Evolutionary conservation across 2,329 filamentous ascomycete species (phyloP).

Genomic region (Aspergillus quadricinctus): DNA sequence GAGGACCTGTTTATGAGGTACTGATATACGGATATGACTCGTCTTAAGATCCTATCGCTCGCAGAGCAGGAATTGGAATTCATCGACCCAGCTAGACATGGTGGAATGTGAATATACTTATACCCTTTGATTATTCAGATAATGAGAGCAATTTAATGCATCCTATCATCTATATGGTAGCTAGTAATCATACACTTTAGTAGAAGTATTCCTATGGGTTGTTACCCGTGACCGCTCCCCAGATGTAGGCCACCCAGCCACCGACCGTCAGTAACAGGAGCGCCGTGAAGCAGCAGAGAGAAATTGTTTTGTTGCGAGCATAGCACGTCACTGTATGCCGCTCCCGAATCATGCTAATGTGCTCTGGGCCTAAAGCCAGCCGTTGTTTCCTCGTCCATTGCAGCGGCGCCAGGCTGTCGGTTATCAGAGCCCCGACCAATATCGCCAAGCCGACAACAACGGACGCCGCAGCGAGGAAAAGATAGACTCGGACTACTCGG

Average conservation of each 20-base stretch:
- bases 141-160: too few relatives aligned
- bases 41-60: not conserved
- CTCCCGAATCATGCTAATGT: slow-evolving; percentile 43
- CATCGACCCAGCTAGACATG: not conserved
- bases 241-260: slow-evolving; percentile 52
- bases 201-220: slow-evolving; percentile 24
- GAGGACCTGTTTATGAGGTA: too few relatives aligned
- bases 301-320: slow-evolving; percentile 40
- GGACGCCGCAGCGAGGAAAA: slow-evolving; percentile 49
- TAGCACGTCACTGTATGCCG: slow-evolving; percentile 36
- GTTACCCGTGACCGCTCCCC: slow-evolving; percentile 55
- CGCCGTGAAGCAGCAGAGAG: slow-evolving; percentile 40
- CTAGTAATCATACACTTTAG: too few relatives aligned
- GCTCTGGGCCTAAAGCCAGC: slow-evolving; percentile 39
- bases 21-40: not conserved
- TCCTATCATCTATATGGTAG: too few relatives aligned
- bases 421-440: slow-evolving; percentile 35
- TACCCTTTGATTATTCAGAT: not conserved
- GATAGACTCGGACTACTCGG: slow-evolving; percentile 54
- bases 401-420: slow-evolving; percentile 45
- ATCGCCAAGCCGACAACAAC: slow-evolving; percentile 44
- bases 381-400: slow-evolving; percentile 58
- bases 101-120: not conserved
- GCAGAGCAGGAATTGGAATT: too few relatives aligned
- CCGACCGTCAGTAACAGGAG: slow-evolving; percentile 49